A percentile compares a stretch with the other conserved stretches of the same genome.
phyloP scores from a whole-genome alignment of 1,284 basidiomycete species.

The Trichosporon inkin region DNA sequence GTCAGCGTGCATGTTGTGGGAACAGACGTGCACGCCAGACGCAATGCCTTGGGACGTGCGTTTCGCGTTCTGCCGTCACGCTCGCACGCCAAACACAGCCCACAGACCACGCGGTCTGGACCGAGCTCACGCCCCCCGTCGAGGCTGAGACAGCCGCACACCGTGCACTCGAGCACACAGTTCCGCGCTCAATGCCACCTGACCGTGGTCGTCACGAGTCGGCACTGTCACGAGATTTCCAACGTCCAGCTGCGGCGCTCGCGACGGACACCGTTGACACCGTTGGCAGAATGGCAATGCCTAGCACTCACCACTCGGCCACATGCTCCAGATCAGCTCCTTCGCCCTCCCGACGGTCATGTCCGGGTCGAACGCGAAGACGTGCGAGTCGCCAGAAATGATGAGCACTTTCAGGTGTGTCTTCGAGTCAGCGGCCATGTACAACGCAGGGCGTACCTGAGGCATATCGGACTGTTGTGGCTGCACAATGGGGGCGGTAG shows the following conservation, averaged over 20 bases:
- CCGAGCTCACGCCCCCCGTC: neutral
- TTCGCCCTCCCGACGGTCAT: constrained; percentile 67
- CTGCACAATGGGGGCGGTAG: neutral
- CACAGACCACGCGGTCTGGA: too few relatives aligned
- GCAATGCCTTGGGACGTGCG: neutral
- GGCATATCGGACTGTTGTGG: neutral
- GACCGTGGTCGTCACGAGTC: too few relatives aligned
- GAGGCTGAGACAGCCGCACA: neutral
- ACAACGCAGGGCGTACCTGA: neutral
- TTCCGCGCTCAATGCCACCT: too few relatives aligned
- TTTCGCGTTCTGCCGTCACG: neutral
- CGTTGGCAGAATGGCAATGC: neutral
- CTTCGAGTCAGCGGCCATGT: constrained; percentile 50
- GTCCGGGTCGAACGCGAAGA: constrained; percentile 73
- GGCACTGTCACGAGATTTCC: too few relatives aligned
- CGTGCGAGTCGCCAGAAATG: constrained; percentile 65
- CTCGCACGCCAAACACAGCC: neutral
- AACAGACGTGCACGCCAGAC: neutral
- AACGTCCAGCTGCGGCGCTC: too few relatives aligned
- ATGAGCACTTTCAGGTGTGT: constrained; percentile 69
- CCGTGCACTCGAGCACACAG: too few relatives aligned
- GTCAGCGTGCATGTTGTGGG: neutral
- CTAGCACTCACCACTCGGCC: constrained; percentile 15
- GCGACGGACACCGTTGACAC: too few relatives aligned
- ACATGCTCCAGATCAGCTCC: constrained; percentile 19